Base-by-base conservation (phyloP, 169 alveolate species). In the Babesia microti region DNA sequence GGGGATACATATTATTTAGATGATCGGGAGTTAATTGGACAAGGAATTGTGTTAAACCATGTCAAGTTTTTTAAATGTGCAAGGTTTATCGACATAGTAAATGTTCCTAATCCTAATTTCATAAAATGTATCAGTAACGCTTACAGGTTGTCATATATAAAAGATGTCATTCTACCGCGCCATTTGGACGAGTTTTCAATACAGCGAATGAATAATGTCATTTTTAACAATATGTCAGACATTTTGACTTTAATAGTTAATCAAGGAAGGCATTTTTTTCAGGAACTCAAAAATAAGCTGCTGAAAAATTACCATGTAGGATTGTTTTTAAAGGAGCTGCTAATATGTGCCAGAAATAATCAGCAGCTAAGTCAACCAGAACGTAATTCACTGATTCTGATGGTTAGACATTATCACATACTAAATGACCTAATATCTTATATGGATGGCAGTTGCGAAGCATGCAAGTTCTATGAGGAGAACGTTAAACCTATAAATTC, bases 141-240 rank as follows among this genome's bases (percentile, higher is more conserved):
- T 23, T 74, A 74, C 36, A 56, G 85, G 18, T 50, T 74, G 21
- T 63, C 61, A 49, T 74, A 74, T 45, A 60, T 74, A 23, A 74
- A 75, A 68, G 85, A 74, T 42, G 85, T 72, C 2, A 72, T 74
- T 18, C 59, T 74, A 49, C 85, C 85, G 14, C 23, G 85, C 35
- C 84, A 63, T 34, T 47, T 74, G 36, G 85, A 74, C 43, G 85
- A 74, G 47, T 75, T 70, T 28, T 55, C 78, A 19, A 66, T 74
- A 6, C 85, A 74, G 41, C 46, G 84, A 15, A 55, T 74, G 27
- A 54, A 63, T 46, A 45, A 65, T 24, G 52, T 74, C 0, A 32
- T 74, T 0, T 70, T 47, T 56, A 28, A 63, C 19, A 74, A 74
- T 22, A 70, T 66, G 48, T 59, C 73, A 45, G 79, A 73, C 19